phyloP scores from a whole-genome alignment of 2,329 filamentous ascomycete genomes.

The Cladosporium sp. region DNA sequence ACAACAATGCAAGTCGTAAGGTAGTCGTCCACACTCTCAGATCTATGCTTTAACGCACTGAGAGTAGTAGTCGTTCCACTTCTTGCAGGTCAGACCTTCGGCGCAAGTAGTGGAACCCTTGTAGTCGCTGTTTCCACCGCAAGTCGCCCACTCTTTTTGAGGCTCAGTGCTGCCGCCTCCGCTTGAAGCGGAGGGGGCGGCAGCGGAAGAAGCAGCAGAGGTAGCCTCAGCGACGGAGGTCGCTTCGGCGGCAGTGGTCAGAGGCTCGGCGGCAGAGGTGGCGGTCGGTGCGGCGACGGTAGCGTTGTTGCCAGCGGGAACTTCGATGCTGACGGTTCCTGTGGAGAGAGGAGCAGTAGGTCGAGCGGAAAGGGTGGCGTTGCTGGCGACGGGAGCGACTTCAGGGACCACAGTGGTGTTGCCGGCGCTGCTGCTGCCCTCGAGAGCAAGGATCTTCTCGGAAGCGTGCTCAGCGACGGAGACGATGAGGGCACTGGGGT shows the following conservation, averaged over 20 bases:
- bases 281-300: conserved; percentile 4
- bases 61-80: conserved; percentile 40
- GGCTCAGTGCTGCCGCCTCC: conserved; percentile 23
- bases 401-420: conserved; percentile 4
- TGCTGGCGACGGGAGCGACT: neutral
- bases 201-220: conserved; percentile 11
- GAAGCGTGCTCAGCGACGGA: conserved; percentile 64
- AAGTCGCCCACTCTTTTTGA: conserved; percentile 36
- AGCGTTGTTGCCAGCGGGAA: conserved; percentile 17
- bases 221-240: conserved; percentile 19
- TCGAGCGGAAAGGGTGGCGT: neutral
- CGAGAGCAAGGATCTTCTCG: conserved; percentile 52
- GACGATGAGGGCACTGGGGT: conserved; percentile 67
- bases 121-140: conserved; percentile 41
- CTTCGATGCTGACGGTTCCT: conserved; percentile 5
- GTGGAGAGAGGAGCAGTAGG: neutral
- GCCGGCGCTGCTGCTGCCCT: neutral
- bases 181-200: conserved; percentile 21
- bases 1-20: conserved; percentile 18
- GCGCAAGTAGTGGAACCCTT: conserved; percentile 39
- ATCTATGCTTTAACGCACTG: conserved; percentile 14
- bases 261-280: neutral
- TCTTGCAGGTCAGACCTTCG: conserved; percentile 38
- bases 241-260: neutral
- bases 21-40: neutral